Conservation (phyloP, 2,329 filamentous ascomycete genomes). For the Penicillium sp. region DNA sequence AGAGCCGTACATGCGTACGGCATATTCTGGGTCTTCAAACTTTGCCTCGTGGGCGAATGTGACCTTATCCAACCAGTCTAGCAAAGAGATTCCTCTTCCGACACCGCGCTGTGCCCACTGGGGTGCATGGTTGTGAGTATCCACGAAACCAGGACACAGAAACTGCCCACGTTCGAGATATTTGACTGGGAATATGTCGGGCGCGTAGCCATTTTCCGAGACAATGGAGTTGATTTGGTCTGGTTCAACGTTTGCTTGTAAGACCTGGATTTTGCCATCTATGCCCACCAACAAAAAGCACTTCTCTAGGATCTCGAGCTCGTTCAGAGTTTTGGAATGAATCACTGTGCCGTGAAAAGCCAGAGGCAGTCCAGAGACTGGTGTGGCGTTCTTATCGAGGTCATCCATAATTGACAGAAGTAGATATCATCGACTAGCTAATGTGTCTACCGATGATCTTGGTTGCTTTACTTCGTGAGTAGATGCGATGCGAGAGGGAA, state of each 20-base stretch:
- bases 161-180: conserved; percentile 30
- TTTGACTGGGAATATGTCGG: conserved; percentile 28
- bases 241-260: conserved; percentile 23
- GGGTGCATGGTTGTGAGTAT: conserved; percentile 67
- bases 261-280: conserved; percentile 30
- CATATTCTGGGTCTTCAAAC: conserved; percentile 55
- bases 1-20: conserved; percentile 49
- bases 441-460: too few relatives aligned
- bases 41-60: conserved; percentile 63
- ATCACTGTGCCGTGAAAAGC: conserved; percentile 38
- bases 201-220: conserved; percentile 25
- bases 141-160: conserved; percentile 45
- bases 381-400: conserved; percentile 8
- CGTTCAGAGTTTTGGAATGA: conserved; percentile 25
- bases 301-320: conserved; percentile 32
- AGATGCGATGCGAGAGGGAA: not conserved
- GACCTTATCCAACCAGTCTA: conserved; percentile 62
- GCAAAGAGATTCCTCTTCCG: conserved; percentile 40
- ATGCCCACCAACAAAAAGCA: conserved; percentile 32
- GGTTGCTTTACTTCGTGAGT: too few relatives aligned
- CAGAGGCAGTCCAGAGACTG: conserved; percentile 23
- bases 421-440: too few relatives aligned
- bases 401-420: too few relatives aligned
- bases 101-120: conserved; percentile 49
- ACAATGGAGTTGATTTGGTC: conserved; percentile 26